Percentiles rank a stretch among this genome's conserved stretches.
Conservation (phyloP, 1,284 basidiomycete genomes). For the Stygiomarasmius scandens region DNA sequence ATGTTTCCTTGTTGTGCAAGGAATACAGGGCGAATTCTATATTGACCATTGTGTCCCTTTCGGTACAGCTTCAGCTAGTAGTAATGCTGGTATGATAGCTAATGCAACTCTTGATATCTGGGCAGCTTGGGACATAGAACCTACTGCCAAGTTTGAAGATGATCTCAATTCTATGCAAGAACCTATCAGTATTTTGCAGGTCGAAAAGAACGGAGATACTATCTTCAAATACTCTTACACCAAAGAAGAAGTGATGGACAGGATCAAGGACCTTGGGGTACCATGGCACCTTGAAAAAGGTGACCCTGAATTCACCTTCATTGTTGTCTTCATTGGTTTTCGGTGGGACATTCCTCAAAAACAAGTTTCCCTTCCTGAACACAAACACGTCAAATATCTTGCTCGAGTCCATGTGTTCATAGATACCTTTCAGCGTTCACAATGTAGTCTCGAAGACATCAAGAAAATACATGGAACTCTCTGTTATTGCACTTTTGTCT, state of each 20-base stretch:
- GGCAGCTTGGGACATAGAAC: conserved; percentile 17
- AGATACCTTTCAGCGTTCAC: not conserved
- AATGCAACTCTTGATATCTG: conserved; percentile 33
- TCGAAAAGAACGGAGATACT: not conserved
- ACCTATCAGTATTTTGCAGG: conserved; percentile 14
- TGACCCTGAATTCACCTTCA: conserved; percentile 4
- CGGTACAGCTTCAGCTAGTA: conserved; percentile 26
- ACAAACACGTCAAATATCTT: conserved; percentile 22
- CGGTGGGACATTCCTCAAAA: conserved; percentile 18
- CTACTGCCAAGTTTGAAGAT: conserved; percentile 32
- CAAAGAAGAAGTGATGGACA: not conserved
- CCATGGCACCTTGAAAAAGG: conserved; percentile 18
- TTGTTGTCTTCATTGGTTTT: conserved; percentile 19
- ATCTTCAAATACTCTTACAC: conserved; percentile 1
- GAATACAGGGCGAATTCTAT: conserved; percentile 22
- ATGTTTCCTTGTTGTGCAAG: conserved; percentile 24
- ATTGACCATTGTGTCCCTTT: conserved; percentile 31
- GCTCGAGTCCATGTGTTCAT: conserved; percentile 11
- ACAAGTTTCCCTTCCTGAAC: conserved; percentile 15
- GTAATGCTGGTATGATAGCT: conserved; percentile 32
- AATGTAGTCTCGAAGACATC: not conserved
- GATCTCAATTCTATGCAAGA: conserved; percentile 18
- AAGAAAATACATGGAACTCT: conserved; percentile 22
- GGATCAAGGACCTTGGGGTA: not conserved
- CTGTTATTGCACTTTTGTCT: conserved; percentile 17